Evolutionary conservation across 495 filamentous ascomycete species (phyloP), one percentile per base, ranked within the genome.

Genomic region (Oidiodendron maius): DNA sequence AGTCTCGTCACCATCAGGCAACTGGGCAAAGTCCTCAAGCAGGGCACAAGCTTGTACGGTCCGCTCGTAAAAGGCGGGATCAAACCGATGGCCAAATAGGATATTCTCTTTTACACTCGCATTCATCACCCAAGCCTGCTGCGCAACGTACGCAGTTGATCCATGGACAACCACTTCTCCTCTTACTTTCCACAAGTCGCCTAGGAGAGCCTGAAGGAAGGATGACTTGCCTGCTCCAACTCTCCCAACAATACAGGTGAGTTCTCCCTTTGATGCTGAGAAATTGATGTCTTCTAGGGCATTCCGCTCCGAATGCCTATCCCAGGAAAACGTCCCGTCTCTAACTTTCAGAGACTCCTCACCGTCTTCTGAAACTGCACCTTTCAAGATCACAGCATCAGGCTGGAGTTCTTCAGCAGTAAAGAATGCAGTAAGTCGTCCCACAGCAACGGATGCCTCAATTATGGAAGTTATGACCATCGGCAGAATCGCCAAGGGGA

Each of bases 401-500:
- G 74, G 61, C 59, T 99, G 94, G 30, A 97, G 67, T 64, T 99
- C 94, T 56, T 96, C 91, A 5, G 94, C 88, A 0, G 71, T 78
- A 50, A 99, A 79, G 62, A 85, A 97, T 13, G 84, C 79, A 0
- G 90, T 94, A 59, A 99, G 71, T 57, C 94, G 84, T 13, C 76
- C 80, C 18, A 90, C 88, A 23, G 94, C 94, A 40, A 99, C 94
- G 21, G 77, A 85, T n/a, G 94, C 91, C 64, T 99, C 94, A 45
- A 99, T 89, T 42, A 97, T 83, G 1, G 90, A 83, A 13, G 93
- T 96, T 60, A 99, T 96, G 11, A 99, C 91, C 89, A 97, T 95
- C 2, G 94, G 94, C 34, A 99, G 72, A 34, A 97, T 82, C 4
- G 94, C 83, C 39, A 99, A 82, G 10, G 94, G 94, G 67, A 99